Base-by-base conservation (phyloP, 192 early-diverging fungal species). In the Backusella psychrophila region DNA sequence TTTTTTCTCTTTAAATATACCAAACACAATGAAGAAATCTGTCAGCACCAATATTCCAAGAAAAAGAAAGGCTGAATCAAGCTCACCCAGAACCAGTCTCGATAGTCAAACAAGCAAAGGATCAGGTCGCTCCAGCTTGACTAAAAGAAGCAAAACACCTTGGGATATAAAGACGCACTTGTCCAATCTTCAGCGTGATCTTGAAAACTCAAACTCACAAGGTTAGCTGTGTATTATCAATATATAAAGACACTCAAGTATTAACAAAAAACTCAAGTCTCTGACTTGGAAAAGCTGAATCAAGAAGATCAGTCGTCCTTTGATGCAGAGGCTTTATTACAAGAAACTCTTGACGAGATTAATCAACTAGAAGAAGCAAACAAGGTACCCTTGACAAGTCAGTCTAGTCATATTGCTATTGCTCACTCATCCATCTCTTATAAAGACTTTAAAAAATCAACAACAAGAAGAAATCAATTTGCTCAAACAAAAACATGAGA, bases 321-420 rank as follows among this genome's bases (percentile, higher is more conserved):
- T 44, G 36, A 71, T 29, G 23, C 26, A 31, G 70, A 71, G 17
- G 12, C 11, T 17, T n/a, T 71, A n/a, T 23, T 71, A 31, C 39
- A 71, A 49, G 70, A 71, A 46, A 44, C 70, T 2, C 29, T 71
- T 17, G 8, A 49, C 17, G 46, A 71, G 39, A 44, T 71, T 31
- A 42, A 2, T 29, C 39, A 71, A 19, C 6, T 71, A 34, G 70
- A 71, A 44, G 9, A 42, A 4, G 31, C 42, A 31, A 71, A 46
- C 34, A 68, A 68, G 19, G 66, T 68, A 68, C 0, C 0, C 33
- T 35, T 36, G 14, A 19, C n/a, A n/a, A n/a, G 15, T 1, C 23
- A 35, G 1, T 33, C 9, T 8, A 66, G 3, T 21, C 17, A 6
- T 17, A 12, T n/a, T 34, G 6, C 15, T 34, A 66, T 66, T 33